Base-by-base conservation (phyloP, 805 yeast genomes). In the Nakazawaea laoshanensis region DNA sequence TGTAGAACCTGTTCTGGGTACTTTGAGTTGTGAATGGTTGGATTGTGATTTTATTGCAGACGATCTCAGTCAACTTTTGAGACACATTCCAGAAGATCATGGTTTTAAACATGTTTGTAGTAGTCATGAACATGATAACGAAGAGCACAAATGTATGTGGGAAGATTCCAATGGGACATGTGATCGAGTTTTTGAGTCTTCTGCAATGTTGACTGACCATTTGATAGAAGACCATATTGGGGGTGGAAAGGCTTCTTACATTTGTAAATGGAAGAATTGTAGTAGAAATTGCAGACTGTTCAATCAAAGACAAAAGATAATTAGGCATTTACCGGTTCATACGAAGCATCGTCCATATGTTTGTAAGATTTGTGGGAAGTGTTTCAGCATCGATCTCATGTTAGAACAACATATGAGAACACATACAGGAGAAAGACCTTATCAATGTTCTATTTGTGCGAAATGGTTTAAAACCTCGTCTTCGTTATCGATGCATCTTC, bases 341-440 rank as follows among this genome's bases (percentile, higher is more conserved):
- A 85, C 97, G 0, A 76, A 79, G 38, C 76, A 80, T 51, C 77
- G 79, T 50, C 96, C 96, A 0, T 81, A 69, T 52, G 62, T 64
- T 38, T 92, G 98, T 56, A 47, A 59, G 0, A 50, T 67, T 1
- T 92, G 98, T 52, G 67, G 73, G 3, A 74, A 77, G 36, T 52
- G 63, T 9, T 87, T 89, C 54, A 83, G 94, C 4, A 84, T 82
- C 27, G 84, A 81, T 31, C 61, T 79, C 20, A 80, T 81, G 67
- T 62, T 92, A 27, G 67, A 68, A 27, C 95, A 86, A 55, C 98
- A 92, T 55, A 54, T 69, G 61, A 63, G 96, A 33, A 76, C 73
- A 3, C 97, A 89, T 52, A 75, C 89, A 1, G 96, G 96, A 3
- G 96, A 87, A 46, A 82, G 77, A 48, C 97, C 97, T 1, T 87